A percentile compares a stretch with the other conserved stretches of the same genome.
Conservation (phyloP, 345 rosid genomes). For the Sapria himalayana region DNA sequence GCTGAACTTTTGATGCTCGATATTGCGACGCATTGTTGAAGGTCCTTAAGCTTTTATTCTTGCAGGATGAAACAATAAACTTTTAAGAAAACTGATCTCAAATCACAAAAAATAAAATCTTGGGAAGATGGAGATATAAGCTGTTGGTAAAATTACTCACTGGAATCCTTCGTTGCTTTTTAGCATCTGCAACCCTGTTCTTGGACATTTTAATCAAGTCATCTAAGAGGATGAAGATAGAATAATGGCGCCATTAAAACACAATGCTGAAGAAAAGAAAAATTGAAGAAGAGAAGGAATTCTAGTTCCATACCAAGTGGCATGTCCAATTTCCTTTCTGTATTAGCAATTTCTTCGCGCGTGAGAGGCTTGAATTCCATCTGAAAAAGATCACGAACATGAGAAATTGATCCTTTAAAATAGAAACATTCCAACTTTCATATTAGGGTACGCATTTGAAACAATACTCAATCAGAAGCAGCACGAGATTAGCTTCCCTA, state of each 20-base stretch:
- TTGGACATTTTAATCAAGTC: constrained; percentile 78
- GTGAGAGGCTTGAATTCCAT: constrained; percentile 54
- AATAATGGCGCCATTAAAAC: constrained; percentile 1
- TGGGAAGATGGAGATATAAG: neutral
- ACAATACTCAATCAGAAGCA: too few species aligned
- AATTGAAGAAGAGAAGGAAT: neutral
- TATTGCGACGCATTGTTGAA: constrained; percentile 20
- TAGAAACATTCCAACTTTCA: too few species aligned
- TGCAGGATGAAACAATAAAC: constrained; percentile 4
- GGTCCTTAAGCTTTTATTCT: constrained; percentile 42
- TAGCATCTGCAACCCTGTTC: constrained; percentile 19
- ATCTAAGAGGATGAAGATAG: constrained; percentile 16
- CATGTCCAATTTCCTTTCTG: constrained; percentile 85
- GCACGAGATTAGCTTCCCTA: too few species aligned
- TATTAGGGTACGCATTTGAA: too few species aligned
- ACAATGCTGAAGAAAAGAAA: neutral
- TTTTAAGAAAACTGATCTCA: constrained; percentile 1
- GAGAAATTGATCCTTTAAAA: too few species aligned
- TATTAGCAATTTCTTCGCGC: constrained; percentile 53
- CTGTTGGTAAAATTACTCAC: constrained; percentile 16
- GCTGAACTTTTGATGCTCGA: constrained; percentile 29
- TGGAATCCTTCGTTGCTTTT: constrained; percentile 28
- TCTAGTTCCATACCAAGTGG: constrained; percentile 38
- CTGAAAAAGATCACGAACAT: constrained; percentile 16
- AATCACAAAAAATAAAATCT: neutral